Evolutionary conservation across 768 basidiomycete genomes (phyloP), one percentile per base, ranked within the genome.

Genomic region (Leccinum longicurvipes): DNA sequence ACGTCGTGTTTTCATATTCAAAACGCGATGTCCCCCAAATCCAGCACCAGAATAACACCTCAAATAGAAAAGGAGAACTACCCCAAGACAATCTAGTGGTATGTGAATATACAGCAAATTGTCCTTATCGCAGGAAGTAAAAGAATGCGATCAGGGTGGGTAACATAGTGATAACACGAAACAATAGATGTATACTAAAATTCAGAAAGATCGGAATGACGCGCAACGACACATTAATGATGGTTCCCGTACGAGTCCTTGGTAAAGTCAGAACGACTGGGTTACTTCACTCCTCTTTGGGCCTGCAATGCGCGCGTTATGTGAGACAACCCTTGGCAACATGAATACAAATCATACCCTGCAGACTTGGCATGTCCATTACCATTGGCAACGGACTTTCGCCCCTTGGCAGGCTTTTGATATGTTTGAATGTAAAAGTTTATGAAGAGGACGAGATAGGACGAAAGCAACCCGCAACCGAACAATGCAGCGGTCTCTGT

Each of bases 361-460:
- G 65, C 66, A 28, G 69, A 71, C 53, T 74, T 73, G 28, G 77
- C 77, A 39, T 74, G 67, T 51, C 81, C 74, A 68, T 82, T 83
- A 39, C 75, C 72, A 56, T 80, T 80, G 9, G 71, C 61, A 53
- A 60, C 48, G 9, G 56, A 23, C 19, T 56, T 64, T 66, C 60
- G 67, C 28, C 72, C 73, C 63, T 77, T 73, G 46, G 55, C 69
- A 31, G 86, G 81, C 69, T 85, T 86, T 76, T 85, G 85, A 77
- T 91, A 91, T 27, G 89, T 91, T 71, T 87, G 83, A 66, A 92
- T 80, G 75, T 93, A 93, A 75, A 93, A 93, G 72, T 93, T 91
- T 80, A 98, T 92, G 80, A 99, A 98, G 56, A 99, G 83, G 64
- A 86, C 82, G 52, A 99, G 85, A 75, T 98, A 98, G 66, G 83